Percentiles rank a stretch among this genome's conserved stretches.
phyloP scores from a whole-genome alignment of 2,329 filamentous ascomycete genomes.

The Monosporascus sp. region DNA sequence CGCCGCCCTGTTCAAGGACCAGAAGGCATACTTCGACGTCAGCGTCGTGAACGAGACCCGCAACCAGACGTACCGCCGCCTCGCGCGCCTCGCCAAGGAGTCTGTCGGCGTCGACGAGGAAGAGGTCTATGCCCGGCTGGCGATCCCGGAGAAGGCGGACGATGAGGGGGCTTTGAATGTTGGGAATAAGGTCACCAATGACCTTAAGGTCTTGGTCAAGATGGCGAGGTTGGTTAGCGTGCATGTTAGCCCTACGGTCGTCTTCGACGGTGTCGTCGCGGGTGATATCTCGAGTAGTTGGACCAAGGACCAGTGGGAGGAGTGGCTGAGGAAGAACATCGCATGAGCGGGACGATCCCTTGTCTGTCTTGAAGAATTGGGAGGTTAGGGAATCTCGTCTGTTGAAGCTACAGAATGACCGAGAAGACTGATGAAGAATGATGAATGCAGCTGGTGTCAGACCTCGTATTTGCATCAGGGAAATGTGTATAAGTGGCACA shows the following conservation, averaged over 20 bases:
- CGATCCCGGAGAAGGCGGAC: slow-evolving; percentile 61
- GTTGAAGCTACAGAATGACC: too few relatives aligned
- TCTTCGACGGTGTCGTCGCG: slow-evolving; percentile 82
- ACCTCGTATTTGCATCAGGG: too few relatives aligned
- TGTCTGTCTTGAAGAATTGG: not conserved
- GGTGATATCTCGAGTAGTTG: slow-evolving; percentile 76
- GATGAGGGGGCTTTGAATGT: slow-evolving; percentile 66
- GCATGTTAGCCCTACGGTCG: slow-evolving; percentile 85
- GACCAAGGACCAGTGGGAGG: slow-evolving; percentile 29
- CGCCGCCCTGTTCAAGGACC: slow-evolving; percentile 57
- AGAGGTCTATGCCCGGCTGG: slow-evolving; percentile 64
- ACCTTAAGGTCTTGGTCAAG: slow-evolving; percentile 80
- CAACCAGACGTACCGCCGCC: slow-evolving; percentile 75
- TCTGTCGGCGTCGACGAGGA: slow-evolving; percentile 65
- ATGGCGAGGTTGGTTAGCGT: slow-evolving; percentile 72
- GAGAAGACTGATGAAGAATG: too few relatives aligned
- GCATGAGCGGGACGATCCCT: slow-evolving; percentile 24
- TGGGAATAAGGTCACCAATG: slow-evolving; percentile 78
- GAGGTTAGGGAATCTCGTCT: too few relatives aligned
- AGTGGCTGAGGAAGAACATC: slow-evolving; percentile 64
- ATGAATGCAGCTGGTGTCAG: too few relatives aligned
- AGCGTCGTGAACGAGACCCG: slow-evolving; percentile 77
- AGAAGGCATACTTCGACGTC: slow-evolving; percentile 79
- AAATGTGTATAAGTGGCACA: too few relatives aligned
- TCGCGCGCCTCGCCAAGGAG: slow-evolving; percentile 66